A percentile compares a stretch with the other conserved stretches of the same genome.
These are phyloP conservation scores for Pleomassaria siparia DNA, from an alignment of 2,329 filamentous ascomycete species.

Conservation along the genomic window DNA sequence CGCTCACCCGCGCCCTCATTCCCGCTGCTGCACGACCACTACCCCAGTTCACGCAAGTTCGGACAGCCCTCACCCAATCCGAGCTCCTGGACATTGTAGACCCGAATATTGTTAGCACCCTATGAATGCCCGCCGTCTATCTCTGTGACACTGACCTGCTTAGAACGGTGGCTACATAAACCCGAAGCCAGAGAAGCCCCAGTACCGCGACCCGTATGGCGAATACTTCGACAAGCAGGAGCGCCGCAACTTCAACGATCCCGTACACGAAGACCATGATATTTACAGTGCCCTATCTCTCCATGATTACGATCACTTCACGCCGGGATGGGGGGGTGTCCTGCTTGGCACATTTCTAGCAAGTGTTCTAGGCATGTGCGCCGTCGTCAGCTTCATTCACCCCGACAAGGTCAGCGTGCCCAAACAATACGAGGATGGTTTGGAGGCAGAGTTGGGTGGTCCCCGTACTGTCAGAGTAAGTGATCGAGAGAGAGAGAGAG, in stretches of 20 bases:
- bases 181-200: constrained; percentile 77
- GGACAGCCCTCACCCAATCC: constrained; percentile 35
- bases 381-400: constrained; percentile 43
- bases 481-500: too few relatives aligned
- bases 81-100: constrained; percentile 51
- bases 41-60: constrained; percentile 41
- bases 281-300: constrained; percentile 85
- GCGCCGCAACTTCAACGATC: constrained; percentile 93
- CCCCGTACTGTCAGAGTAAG: constrained; percentile 45
- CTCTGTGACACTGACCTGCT: constrained; percentile 15
- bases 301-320: constrained; percentile 84
- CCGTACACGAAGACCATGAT: constrained; percentile 95
- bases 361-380: constrained; percentile 44
- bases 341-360: constrained; percentile 49
- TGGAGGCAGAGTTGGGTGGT: constrained; percentile 53
- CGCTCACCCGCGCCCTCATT: constrained; percentile 41
- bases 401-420: constrained; percentile 51
- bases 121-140: not conserved
- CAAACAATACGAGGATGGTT: constrained; percentile 49
- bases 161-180: constrained; percentile 86
- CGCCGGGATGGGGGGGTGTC: constrained; percentile 70
- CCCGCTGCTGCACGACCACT: constrained; percentile 30
- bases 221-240: constrained; percentile 99
- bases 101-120: constrained; percentile 63
- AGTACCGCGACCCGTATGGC: constrained; percentile 88